Base-by-base conservation (phyloP, 371 early-diverging fungal genomes). In the Mucor lusitanicus region DNA sequence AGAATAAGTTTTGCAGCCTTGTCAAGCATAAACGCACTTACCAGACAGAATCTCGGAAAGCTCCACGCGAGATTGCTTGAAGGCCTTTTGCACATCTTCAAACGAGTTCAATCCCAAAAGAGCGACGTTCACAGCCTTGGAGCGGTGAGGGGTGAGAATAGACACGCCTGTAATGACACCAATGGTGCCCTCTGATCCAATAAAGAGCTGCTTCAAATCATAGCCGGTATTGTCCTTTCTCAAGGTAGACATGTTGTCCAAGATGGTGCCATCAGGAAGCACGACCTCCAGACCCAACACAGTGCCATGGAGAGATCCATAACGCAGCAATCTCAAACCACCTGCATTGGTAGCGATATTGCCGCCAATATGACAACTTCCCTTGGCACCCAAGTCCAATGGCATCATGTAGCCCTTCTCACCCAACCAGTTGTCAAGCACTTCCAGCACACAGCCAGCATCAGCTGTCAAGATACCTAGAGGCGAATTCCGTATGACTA, bases 261-360 rank as follows among this genome's bases (percentile, higher is more conserved):
- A 76, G 1, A 98, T 79, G 0, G 90, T 89, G 1, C 98, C 98
- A 71, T 97, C 94, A 0, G 98, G 86, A 44, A 97, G 80, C 23
- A 74, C 95, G 32, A 85, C 93, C 78, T 95, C 94, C 35, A 93
- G 72, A 12, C 95, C 95, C 15, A 99, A 83, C 7, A 96, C 97
- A n/a, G 94, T 92, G 23, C 98, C 97, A 68, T 96, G 97, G 44
- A 98, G 85, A 9, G 94, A 91, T 25, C 98, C 99, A 78, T 98
- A 98, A 37, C 97, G 90, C 59, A 99, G 79, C 42, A 95, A 80
- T 60, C 97, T 86, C 63, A 99, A 85, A 12, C 99, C 98, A 37
- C 99, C 98, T 2, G 99, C 99, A 76, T 99, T 98, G 6, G 98
- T 96, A 11, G 98, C 93, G n/a, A 99, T 93, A 71, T 99, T 99